phyloP scores from a whole-genome alignment of 73 alveolate genomes.

The Paramecium primaurelia region DNA sequence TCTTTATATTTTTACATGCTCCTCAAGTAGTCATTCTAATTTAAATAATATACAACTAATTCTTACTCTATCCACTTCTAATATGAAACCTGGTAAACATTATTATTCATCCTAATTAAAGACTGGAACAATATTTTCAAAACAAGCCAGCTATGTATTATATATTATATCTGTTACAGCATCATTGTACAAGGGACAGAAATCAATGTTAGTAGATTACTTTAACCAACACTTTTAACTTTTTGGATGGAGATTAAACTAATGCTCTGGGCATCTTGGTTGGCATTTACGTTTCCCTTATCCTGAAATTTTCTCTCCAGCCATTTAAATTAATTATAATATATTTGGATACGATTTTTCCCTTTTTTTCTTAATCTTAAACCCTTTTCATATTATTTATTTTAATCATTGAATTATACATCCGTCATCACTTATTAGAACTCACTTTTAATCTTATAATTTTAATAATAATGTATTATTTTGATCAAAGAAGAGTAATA shows the following conservation, averaged over 20 bases:
- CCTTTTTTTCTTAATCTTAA: not conserved
- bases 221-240: conserved; percentile 13
- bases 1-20: conserved; percentile 42
- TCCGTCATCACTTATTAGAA: not conserved
- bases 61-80: conserved; percentile 35
- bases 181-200: conserved; percentile 30
- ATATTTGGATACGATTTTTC: conserved; percentile 13
- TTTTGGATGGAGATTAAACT: conserved; percentile 5
- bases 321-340: conserved; percentile 14
- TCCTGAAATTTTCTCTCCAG: conserved; percentile 5
- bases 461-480: not conserved
- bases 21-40: not conserved
- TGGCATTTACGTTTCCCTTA: not conserved
- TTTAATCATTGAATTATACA: not conserved
- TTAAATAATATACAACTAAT: not conserved
- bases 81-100: conserved; percentile 23
- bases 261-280: not conserved
- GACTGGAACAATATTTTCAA: conserved; percentile 16
- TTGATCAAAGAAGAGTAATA: not conserved
- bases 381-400: not conserved
- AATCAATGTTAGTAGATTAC: conserved; percentile 3
- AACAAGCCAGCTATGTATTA: not conserved
- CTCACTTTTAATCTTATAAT: not conserved
- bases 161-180: conserved; percentile 7
- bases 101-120: conserved; percentile 24